Evolutionary conservation across 768 basidiomycete species (phyloP).

Genomic region (Rhizopogon vesiculosus): DNA sequence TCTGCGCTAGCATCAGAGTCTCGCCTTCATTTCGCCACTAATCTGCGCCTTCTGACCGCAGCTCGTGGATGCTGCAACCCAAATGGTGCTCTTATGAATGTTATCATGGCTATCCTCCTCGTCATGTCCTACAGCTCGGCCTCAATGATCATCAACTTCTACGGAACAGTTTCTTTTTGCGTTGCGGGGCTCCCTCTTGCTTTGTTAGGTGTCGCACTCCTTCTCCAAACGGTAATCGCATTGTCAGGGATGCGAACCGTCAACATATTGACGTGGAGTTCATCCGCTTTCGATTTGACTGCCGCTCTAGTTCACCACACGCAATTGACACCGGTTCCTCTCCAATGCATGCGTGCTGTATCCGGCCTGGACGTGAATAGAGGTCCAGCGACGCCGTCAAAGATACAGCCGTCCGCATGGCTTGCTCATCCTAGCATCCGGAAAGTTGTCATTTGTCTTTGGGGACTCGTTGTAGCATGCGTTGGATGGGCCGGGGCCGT

Average conservation of each 20-base stretch:
- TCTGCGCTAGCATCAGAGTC: constrained; percentile 19
- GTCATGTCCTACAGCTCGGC: constrained; percentile 24
- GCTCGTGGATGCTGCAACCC: constrained; percentile 12
- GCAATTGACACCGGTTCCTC: constrained; percentile 12
- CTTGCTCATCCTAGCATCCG: constrained; percentile 15
- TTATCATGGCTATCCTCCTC: constrained; percentile 22
- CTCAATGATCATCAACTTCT: neutral
- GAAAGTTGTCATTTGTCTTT: constrained; percentile 17
- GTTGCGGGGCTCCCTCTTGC: constrained; percentile 17
- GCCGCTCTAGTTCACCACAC: constrained; percentile 25
- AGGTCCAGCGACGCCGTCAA: constrained; percentile 12
- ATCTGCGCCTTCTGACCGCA: constrained; percentile 23
- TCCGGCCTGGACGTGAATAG: neutral
- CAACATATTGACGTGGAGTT: constrained; percentile 27
- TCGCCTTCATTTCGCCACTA: constrained; percentile 23
- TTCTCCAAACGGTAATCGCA: constrained; percentile 19
- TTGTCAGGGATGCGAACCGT: constrained; percentile 15
- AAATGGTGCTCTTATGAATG: constrained; percentile 17
- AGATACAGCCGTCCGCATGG: constrained; percentile 24
- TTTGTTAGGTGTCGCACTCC: constrained; percentile 19
- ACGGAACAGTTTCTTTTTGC: too few species aligned
- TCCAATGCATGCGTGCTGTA: constrained; percentile 23
- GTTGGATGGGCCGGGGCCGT: constrained; percentile 17
- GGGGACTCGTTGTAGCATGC: constrained; percentile 17
- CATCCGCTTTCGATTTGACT: constrained; percentile 24